Base-by-base conservation (phyloP, 805 yeast genomes). In the Henningerozyma blattae region DNA sequence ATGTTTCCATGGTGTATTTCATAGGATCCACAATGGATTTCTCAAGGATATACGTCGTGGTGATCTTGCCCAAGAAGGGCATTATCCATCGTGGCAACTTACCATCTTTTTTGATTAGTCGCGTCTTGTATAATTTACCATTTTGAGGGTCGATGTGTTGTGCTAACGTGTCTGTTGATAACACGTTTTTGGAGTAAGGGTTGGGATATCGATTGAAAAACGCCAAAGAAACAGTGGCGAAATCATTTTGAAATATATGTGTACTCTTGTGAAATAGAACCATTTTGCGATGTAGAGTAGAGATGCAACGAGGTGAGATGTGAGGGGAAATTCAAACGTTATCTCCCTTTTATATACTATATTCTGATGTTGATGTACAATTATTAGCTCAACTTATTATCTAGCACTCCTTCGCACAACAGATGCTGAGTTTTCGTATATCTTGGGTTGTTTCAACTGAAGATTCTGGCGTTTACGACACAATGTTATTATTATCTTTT, bases 111-210 rank as follows among this genome's bases (percentile, higher is more conserved):
- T 71, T 71, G 29, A 87, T 74, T 27, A 87, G 61, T 43, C 89
- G 68, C 4, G 89, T 80, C 26, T 82, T 75, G 43, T 72, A 69
- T 30, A 87, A 65, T 32, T 73, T 64, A 17, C 93, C 93, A 9
- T 72, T 61, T 1, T 50, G 42, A n/a, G n/a, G n/a, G 41, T 78
- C 84, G 15, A 84, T 63, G 39, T 61, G 54, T 33, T 70, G 61
- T 22, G 74, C 74, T 13, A 87, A 51, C 2, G 94, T 81, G 53
- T 87, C 97, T 18, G 75, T 75, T 6, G 94, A 79, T 24, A 77
- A 62, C 10, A 89, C 95, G 59, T 89, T 95, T 8, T 72, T 62
- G 14, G 95, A 77, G 52, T 68, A 86, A 2, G 97, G 97, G 53
- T 71, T 71, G 3, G 75, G 75, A 44, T 77, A 77, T 44, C 78